Evolutionary conservation across 1,284 basidiomycete species (phyloP).

Genomic region (Ganoderma multipileum): DNA sequence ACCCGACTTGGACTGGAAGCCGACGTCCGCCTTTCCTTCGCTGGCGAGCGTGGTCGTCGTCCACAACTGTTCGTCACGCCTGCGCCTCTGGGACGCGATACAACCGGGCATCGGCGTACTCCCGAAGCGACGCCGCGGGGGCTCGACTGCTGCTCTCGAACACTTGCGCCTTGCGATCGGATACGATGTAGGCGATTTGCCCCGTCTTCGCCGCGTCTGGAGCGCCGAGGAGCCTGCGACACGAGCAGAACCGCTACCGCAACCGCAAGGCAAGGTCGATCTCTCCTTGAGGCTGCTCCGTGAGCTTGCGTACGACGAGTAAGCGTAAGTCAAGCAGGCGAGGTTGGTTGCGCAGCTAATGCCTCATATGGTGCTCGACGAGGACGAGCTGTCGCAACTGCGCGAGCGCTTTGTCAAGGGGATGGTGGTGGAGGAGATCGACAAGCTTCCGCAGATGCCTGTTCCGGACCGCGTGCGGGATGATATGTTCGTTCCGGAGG

Average conservation of each 20-base stretch:
- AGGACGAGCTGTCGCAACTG: not conserved
- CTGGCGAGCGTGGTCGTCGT: not conserved
- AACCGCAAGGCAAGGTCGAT: not conserved
- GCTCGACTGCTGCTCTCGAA: not conserved
- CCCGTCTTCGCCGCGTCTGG: not conserved
- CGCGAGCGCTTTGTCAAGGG: not conserved
- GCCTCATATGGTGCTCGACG: not conserved
- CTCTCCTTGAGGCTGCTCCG: not conserved
- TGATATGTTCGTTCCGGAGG: not conserved
- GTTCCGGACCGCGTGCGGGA: not conserved
- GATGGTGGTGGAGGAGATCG: not conserved
- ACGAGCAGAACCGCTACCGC: not conserved
- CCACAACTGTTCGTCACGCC: not conserved
- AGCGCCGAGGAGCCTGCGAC: not conserved
- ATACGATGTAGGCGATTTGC: not conserved
- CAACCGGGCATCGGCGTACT: not conserved
- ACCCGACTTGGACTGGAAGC: not conserved
- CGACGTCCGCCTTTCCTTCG: not conserved
- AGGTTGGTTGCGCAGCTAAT: not conserved
- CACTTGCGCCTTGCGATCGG: not conserved
- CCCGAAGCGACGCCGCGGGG: not conserved
- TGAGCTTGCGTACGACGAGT: not conserved
- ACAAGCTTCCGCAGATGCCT: not conserved
- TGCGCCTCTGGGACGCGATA: not conserved
- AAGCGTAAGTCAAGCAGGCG: not conserved